Evolutionary conservation across 1,139 yeast genomes (phyloP).

Genomic region (Blastobotrys buckinghamii): DNA sequence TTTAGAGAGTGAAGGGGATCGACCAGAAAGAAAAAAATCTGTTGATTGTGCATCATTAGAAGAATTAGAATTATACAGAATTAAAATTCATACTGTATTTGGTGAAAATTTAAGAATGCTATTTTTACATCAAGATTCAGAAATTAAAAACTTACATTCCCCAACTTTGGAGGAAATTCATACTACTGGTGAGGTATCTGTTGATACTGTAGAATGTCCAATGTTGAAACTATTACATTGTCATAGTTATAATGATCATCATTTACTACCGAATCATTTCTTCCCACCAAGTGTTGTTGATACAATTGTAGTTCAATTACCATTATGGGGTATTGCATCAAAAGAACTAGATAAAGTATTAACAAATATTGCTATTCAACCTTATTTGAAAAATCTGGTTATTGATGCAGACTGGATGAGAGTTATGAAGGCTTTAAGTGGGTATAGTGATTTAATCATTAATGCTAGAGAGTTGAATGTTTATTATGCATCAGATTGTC

Average conservation of each 20-base stretch:
- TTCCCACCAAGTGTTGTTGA: neutral
- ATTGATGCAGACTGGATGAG: neutral
- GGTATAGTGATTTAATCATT: neutral
- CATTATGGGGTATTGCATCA: neutral
- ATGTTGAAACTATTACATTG: neutral
- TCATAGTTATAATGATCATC: neutral
- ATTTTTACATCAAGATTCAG: neutral
- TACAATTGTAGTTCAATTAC: neutral
- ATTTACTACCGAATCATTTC: neutral
- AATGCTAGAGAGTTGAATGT: neutral
- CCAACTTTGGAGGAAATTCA: neutral
- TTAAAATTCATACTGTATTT: neutral
- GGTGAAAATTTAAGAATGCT: neutral
- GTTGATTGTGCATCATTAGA: neutral
- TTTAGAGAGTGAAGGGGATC: neutral
- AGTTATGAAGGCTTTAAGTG: neutral
- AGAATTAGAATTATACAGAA: neutral
- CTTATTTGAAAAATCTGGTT: neutral
- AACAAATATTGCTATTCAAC: neutral
- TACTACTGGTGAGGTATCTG: neutral
- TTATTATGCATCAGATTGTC: neutral
- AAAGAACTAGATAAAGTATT: neutral
- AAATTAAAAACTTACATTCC: neutral
- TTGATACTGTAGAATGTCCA: neutral
- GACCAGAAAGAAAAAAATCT: neutral